Percentiles rank a stretch among this genome's conserved stretches.
These are phyloP conservation scores for Syncephalastrum racemosum DNA, from an alignment of 371 early-diverging fungal species.

Conservation along the genomic window DNA sequence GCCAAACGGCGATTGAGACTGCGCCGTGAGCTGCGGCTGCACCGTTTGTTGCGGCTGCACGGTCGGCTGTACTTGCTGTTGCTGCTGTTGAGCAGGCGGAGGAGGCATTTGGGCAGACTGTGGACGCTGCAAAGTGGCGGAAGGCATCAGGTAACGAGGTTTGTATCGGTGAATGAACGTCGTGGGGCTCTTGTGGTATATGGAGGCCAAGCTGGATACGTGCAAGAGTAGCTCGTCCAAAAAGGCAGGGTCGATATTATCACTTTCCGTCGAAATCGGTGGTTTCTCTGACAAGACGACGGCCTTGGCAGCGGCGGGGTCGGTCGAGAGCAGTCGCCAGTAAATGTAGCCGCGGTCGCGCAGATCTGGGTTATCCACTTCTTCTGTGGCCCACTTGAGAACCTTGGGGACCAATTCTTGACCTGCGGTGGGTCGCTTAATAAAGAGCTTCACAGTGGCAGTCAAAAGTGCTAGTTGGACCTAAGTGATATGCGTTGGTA, in stretches of 20 bases:
- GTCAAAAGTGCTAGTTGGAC: conserved; percentile 93
- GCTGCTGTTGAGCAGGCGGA: conserved; percentile 8
- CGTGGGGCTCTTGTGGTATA: conserved; percentile 92
- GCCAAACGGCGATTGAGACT: conserved; percentile 7
- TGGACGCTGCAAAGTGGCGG: conserved; percentile 45
- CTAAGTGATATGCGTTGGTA: conserved; percentile 23
- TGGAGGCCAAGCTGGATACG: conserved; percentile 85
- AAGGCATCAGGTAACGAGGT: conserved; percentile 59
- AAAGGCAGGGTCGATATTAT: conserved; percentile 74
- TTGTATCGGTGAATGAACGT: conserved; percentile 69
- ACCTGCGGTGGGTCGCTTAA: conserved; percentile 85
- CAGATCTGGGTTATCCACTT: conserved; percentile 93
- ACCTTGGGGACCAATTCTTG: conserved; percentile 90
- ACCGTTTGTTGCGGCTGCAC: conserved; percentile 10
- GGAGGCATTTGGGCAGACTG: conserved; percentile 10
- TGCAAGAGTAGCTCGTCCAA: conserved; percentile 89
- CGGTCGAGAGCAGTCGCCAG: conserved; percentile 93
- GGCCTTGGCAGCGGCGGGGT: conserved; percentile 77
- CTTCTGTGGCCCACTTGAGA: conserved; percentile 91
- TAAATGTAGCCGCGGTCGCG: conserved; percentile 97
- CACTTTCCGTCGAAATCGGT: conserved; percentile 86
- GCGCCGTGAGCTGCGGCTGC: conserved; percentile 5
- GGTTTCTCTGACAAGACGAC: conserved; percentile 90
- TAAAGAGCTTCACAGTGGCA: conserved; percentile 93
- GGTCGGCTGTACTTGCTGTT: conserved; percentile 14